These are phyloP conservation scores for Spongiforma sp. DNA, from an alignment of 1,284 basidiomycete genomes.

Conservation along the genomic window DNA sequence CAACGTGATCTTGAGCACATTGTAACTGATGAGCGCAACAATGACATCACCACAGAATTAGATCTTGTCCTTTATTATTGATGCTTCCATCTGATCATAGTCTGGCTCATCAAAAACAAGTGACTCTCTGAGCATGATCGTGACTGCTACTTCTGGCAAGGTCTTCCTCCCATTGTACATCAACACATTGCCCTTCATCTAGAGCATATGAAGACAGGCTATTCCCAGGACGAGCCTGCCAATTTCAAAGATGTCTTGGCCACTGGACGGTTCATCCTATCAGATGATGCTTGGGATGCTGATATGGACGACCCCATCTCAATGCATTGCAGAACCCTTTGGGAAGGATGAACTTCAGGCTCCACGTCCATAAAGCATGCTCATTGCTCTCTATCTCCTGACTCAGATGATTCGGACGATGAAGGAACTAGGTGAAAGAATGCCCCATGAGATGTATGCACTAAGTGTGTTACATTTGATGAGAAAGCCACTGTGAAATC, in stretches of 20 bases:
- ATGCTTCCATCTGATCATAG: too few species aligned
- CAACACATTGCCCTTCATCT: background rate
- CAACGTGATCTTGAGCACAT: too few species aligned
- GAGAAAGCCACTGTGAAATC: too few species aligned
- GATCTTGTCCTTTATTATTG: too few species aligned
- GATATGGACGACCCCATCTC: background rate
- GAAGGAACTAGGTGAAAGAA: background rate
- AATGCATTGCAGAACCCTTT: background rate
- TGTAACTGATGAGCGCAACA: too few species aligned
- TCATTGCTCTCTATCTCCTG: background rate
- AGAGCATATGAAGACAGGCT: background rate
- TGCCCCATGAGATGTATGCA: background rate
- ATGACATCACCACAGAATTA: too few species aligned
- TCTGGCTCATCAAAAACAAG: too few species aligned
- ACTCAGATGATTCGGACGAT: background rate
- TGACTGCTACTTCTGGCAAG: background rate
- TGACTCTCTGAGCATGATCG: too few species aligned
- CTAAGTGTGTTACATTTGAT: background rate
- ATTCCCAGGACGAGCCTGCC: background rate
- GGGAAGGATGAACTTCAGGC: background rate
- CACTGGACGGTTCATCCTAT: background rate
- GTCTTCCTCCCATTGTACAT: background rate
- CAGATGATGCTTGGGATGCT: background rate
- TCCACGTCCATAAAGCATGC: too few species aligned
- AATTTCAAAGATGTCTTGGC: background rate